A percentile compares a stretch with the other conserved stretches of the same genome.
phyloP scores from a whole-genome alignment of 257 asterid species.

The Solanum chilense region DNA sequence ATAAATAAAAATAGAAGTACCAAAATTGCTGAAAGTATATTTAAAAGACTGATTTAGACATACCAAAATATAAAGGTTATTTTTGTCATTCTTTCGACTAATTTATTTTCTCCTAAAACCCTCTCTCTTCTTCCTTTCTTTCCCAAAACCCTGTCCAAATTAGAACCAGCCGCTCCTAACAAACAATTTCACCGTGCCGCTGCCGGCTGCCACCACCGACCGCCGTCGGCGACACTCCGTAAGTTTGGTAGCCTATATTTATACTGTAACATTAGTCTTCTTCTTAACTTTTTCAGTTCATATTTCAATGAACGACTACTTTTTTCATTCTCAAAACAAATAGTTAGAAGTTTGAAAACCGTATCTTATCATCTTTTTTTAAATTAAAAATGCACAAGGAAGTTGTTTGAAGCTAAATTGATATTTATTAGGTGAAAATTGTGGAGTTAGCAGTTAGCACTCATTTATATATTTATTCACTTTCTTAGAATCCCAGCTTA shows the following conservation, averaged over 20 bases:
- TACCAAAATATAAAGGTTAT: background rate
- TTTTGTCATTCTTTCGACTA: background rate
- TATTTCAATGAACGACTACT: too few relatives aligned
- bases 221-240: background rate
- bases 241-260: background rate
- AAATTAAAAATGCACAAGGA: background rate
- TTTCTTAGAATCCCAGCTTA: background rate
- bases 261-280: background rate
- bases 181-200: background rate
- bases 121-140: background rate
- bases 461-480: background rate
- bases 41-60: background rate
- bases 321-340: background rate
- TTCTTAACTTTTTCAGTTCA: background rate
- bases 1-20: background rate
- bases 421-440: background rate
- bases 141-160: background rate
- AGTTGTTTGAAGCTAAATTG: background rate
- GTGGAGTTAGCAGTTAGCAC: background rate
- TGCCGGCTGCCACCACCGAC: background rate
- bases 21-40: background rate
- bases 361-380: background rate
- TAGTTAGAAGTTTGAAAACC: background rate
- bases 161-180: background rate
- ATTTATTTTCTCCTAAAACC: background rate